Evolutionary conservation across 192 early-diverging fungal species (phyloP), one percentile per base, ranked within the genome.

Genomic region (Coemansia sp.): DNA sequence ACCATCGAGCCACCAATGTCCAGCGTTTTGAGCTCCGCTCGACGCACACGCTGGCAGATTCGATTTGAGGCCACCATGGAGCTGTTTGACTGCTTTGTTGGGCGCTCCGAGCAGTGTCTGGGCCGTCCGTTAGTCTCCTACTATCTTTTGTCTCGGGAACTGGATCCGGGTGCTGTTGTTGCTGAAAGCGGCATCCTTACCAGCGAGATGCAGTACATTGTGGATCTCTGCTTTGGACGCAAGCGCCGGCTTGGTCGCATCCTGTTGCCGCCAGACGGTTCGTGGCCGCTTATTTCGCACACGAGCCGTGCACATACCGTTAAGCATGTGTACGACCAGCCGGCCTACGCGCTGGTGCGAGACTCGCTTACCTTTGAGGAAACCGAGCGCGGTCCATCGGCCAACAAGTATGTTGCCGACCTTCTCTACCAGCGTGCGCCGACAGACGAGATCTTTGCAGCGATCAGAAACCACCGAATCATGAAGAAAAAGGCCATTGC

Each of bases 221-320:
- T 83, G 7, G 80, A 83, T 26, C 57, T 83, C 52, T 83, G 80
- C 45, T 71, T 83, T 63, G 69, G 68, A 9, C 80, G 80, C 64
- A 83, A 83, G 54, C 80, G 80, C 21, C 64, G 80, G 40, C 75
- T 83, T 0, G 80, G 80, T 7, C 68, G 80, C 56, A 83, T 83
- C 16, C 67, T 83, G n/a, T 60, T 83, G 54, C 80, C 80, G 53
- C 80, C 71, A 39, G 91, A 92, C 72, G 89, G 89, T 4, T 89
- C 90, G 6, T 92, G 91, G 91, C 90, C 90, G 56, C 69, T 92
- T 47, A 90, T 92, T 26, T 89, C 90, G n/a, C 89, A 90, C 64
- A 81, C 89, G 21, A 77, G 75, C 21, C 45, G 66, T 26, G 68
- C 76, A 15, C 75, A 79, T 44, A 79, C 70, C 26, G 67, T 80